Conservation (phyloP, 345 rosid genomes). For the Syzygium aromaticum region DNA sequence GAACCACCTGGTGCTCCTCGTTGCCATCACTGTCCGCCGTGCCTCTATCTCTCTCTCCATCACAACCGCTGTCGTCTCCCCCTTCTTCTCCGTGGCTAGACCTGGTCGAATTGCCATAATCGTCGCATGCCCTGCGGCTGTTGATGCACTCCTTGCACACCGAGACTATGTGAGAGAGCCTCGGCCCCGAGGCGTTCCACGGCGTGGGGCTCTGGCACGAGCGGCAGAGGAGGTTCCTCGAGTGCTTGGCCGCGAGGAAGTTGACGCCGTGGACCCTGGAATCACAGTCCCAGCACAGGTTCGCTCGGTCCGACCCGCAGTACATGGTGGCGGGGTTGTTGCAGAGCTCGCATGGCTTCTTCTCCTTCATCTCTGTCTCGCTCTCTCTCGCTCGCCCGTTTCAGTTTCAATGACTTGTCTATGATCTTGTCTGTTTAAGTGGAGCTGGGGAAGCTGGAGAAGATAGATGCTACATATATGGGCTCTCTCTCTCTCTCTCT, state of each 20-base stretch:
- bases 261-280: conserved; percentile 44
- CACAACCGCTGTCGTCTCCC: not conserved
- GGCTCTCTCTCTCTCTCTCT: not conserved
- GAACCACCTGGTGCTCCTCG: conserved; percentile 47
- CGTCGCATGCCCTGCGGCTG: accelerated
- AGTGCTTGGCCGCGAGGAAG: conserved; percentile 49
- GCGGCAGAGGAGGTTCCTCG: conserved; percentile 41
- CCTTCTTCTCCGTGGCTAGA: not conserved
- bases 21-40: not conserved
- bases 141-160: conserved; percentile 26
- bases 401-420: not conserved
- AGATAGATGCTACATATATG: not conserved
- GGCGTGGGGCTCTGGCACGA: conserved; percentile 36
- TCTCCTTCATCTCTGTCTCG: not conserved
- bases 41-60: not conserved
- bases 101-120: accelerated
- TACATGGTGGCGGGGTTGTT: conserved; percentile 23
- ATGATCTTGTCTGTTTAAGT: not conserved
- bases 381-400: not conserved
- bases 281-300: conserved; percentile 58
- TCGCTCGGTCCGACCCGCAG: conserved; percentile 53
- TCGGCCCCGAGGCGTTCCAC: conserved; percentile 40
- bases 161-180: conserved; percentile 28
- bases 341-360: conserved; percentile 56
- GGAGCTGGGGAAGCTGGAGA: not conserved